Evolutionary conservation across 495 filamentous ascomycete species (phyloP).

Genomic region (Aspergillus kassunensis): DNA sequence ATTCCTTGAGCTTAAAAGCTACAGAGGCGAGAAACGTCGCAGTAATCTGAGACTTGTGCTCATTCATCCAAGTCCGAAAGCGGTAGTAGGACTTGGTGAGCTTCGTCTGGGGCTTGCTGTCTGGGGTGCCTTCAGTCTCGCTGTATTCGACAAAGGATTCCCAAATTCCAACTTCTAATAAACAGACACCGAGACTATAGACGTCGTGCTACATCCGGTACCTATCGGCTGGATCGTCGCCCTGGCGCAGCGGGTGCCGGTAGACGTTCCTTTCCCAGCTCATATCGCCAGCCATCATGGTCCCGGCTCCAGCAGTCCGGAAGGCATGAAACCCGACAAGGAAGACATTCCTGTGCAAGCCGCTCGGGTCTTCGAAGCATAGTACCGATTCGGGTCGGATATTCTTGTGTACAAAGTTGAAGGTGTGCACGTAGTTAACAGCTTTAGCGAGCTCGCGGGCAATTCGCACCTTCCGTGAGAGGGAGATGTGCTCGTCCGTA

Average conservation of each 20-base stretch:
- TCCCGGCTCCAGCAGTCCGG: slow-evolving; percentile 16
- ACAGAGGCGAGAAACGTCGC: neutral
- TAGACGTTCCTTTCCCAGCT: slow-evolving; percentile 39
- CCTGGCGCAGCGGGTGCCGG: slow-evolving; percentile 37
- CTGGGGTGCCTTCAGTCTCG: neutral
- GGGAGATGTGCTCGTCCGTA: neutral
- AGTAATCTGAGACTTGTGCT: neutral
- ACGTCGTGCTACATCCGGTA: slow-evolving; percentile 48
- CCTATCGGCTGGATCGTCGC: slow-evolving; percentile 24
- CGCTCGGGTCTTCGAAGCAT: slow-evolving; percentile 17
- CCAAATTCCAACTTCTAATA: slow-evolving; percentile 44
- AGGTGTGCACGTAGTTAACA: slow-evolving; percentile 36
- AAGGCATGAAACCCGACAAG: slow-evolving; percentile 41
- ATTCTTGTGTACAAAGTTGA: slow-evolving; percentile 45
- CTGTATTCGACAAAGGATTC: slow-evolving; percentile 26
- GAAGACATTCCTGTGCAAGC: slow-evolving; percentile 21
- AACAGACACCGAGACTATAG: slow-evolving; percentile 45
- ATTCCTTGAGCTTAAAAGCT: neutral
- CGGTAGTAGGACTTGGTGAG: neutral
- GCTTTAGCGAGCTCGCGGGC: slow-evolving; percentile 33
- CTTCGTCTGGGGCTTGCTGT: neutral
- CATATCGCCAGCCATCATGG: slow-evolving; percentile 22
- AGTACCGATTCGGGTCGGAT: slow-evolving; percentile 41
- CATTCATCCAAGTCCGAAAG: neutral
- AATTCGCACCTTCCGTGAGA: slow-evolving; percentile 13